Evolutionary conservation across 73 alveolate genomes (phyloP), one percentile per base, ranked within the genome.

Genomic region (Urostyla sp.): DNA sequence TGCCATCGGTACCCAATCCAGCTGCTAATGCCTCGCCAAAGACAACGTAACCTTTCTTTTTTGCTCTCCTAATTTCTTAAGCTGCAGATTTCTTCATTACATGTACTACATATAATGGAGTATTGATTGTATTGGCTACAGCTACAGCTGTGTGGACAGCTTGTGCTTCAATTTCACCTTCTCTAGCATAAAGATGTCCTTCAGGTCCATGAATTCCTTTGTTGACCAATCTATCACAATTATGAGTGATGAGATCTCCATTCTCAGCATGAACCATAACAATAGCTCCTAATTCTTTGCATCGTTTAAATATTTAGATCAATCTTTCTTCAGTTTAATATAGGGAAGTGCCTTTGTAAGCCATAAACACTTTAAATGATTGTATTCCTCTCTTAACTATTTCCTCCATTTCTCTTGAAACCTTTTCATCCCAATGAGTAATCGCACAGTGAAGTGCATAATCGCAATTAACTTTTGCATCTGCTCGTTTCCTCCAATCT

Each of bases 181-280:
- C 45, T 59, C 93, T 57, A 10, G 79, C 23, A 0, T 60, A 60
- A n/a, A 74, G 75, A 38, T 84, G 93, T 0, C 93, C 93, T 36
- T 84, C 85, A 44, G 93, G 93, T n/a, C 89, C 85, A 0, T 85
- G 55, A 3, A 75, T 90, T 38, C 89, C 89, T 66, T 54, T 26
- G 30, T 51, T 49, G 34, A 75, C 15, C 7, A 75, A 36, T 45
- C 81, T 60, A 28, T 84, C 61, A 56, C 61, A 46, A 35, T 63
- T 56, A 37, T 28, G 67, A n/a, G 31, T 50, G 20, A 84, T 61
- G 23, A 78, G 76, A 36, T 84, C 83, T 6, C 93, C 93, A 61
- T 84, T 84, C 46, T 84, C 93, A 30, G 93, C 93, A 57, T 84
- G 93, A 11, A 84, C 93, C 89, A 76, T 76, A 0, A 74, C 75